Evolutionary conservation across 2,329 filamentous ascomycete genomes (phyloP).

Genomic region (Pseudonectria buxi): DNA sequence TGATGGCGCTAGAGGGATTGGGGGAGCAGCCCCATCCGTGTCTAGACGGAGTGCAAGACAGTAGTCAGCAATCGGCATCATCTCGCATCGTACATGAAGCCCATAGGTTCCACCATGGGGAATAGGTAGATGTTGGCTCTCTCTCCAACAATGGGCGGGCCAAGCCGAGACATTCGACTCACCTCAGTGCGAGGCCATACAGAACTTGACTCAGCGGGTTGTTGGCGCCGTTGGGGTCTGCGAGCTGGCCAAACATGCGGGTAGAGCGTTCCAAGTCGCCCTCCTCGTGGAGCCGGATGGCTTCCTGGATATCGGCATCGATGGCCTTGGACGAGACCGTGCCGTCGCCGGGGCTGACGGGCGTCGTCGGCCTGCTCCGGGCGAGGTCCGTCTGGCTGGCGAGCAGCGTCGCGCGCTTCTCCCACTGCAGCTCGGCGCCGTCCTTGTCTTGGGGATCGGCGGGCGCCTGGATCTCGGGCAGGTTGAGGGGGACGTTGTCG

Average conservation of each 20-base stretch:
- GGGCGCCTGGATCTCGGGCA: constrained; percentile 63
- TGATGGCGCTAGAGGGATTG: constrained; percentile 66
- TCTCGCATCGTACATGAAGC: no score
- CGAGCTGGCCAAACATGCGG: constrained; percentile 75
- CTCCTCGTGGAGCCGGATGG: constrained; percentile 86
- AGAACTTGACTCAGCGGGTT: constrained; percentile 94
- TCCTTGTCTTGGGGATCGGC: constrained; percentile 38
- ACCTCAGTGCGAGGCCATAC: constrained; percentile 86
- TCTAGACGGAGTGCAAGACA: constrained; percentile 36
- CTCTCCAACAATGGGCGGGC: no score
- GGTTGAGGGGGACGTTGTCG: constrained; percentile 67
- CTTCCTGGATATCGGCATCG: constrained; percentile 78
- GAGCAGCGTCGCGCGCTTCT: constrained; percentile 84
- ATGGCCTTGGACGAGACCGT: constrained; percentile 44
- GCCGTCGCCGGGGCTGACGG: constrained; percentile 19
- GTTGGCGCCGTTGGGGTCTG: constrained; percentile 76
- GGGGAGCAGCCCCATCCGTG: constrained; percentile 88
- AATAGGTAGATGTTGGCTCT: no score
- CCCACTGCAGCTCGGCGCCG: constrained; percentile 69
- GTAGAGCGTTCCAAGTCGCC: constrained; percentile 76
- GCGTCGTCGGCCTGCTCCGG: constrained; percentile 36
- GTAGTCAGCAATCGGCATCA: constrained; percentile 11
- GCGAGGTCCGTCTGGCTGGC: constrained; percentile 55
- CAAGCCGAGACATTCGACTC: constrained; percentile 29
- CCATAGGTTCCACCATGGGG: no score